Percentiles rank a stretch among this genome's conserved stretches.
phyloP scores from a whole-genome alignment of 345 rosid genomes.

The Citropsis articulata region DNA sequence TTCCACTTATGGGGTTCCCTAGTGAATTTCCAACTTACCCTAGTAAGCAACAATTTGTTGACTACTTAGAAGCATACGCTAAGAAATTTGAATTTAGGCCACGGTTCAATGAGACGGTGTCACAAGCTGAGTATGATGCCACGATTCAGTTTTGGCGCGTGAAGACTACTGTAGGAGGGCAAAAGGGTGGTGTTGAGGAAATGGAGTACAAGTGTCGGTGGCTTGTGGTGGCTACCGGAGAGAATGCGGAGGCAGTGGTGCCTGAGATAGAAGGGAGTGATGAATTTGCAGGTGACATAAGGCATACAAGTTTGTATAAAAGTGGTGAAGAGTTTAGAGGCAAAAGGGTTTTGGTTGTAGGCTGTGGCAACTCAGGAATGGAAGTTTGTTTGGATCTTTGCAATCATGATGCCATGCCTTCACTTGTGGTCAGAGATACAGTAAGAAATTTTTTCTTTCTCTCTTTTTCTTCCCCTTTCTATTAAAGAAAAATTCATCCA shows the following conservation, averaged over 20 bases:
- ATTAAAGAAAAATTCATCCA: constrained; percentile 1
- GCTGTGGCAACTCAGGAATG: constrained; percentile 98
- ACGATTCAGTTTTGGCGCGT: constrained; percentile 55
- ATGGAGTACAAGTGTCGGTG: constrained; percentile 59
- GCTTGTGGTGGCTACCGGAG: constrained; percentile 91
- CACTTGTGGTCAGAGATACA: constrained; percentile 82
- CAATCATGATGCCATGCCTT: constrained; percentile 67
- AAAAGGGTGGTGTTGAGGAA: constrained; percentile 14
- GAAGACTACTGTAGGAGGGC: constrained; percentile 28
- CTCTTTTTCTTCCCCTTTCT: background rate
- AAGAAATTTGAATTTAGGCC: constrained; percentile 44
- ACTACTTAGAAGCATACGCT: constrained; percentile 58
- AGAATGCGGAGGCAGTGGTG: constrained; percentile 81
- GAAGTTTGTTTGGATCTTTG: constrained; percentile 97
- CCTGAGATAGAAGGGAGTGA: constrained; percentile 72
- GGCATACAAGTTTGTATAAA: constrained; percentile 66
- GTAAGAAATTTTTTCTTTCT: constrained; percentile 36
- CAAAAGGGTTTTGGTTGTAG: constrained; percentile 79
- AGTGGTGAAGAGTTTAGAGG: constrained; percentile 66
- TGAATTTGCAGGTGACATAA: constrained; percentile 48
- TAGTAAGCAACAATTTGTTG: constrained; percentile 62
- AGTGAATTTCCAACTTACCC: constrained; percentile 63
- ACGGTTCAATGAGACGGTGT: constrained; percentile 50
- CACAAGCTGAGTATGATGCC: constrained; percentile 48
- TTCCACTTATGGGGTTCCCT: constrained; percentile 67